Base-by-base conservation (phyloP, 495 filamentous ascomycete genomes). In the Penicillium waksmanii region DNA sequence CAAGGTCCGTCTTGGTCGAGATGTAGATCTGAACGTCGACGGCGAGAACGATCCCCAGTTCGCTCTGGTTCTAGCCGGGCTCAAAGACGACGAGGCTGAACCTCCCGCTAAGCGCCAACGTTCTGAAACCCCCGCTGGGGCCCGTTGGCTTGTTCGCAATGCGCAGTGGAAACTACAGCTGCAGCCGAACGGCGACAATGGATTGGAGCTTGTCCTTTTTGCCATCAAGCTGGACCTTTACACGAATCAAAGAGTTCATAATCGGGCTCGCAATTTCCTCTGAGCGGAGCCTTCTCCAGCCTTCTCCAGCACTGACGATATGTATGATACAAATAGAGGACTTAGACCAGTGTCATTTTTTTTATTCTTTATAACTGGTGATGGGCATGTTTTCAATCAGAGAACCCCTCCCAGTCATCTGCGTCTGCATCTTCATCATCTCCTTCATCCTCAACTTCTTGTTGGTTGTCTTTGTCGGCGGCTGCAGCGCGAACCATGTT, bases 101-200 rank as follows among this genome's bases (percentile, higher is more conserved):
- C 73, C 78, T 59, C 66, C 69, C 33, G 65, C 77, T 65, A 79
- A 88, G 78, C 78, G 82, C 68, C 80, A 80, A 70, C 70, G 83
- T 64, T 21, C 61, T 3, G 70, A 74, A 10, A 57, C 36, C 12
- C 31, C 62, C 9, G 44, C 65, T 54, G 51, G 68, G 48, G 74
- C 77, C 9, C 53, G 52, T 43, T 96, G 90, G 91, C 76, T 93
- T 27, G 80, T 97, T 12, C 84, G 80, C 48, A 88, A 78, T 17
- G 92, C 89, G 1, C 93, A 94, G 74, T 98, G 92, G 91, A 76
- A 92, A 52, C 61, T 97, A 55, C 77, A 85, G 17, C 86, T 96
- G 21, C 87, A 89, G 73, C 62, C 79, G 2, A 58, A 57, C 13
- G 27, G 42, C 10, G 57, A 52, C 9, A 83, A 72, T 63, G 78